A percentile compares a stretch with the other conserved stretches of the same genome.
Evolutionary conservation across 148 eudicot species (phyloP).

Genomic region (Vaccinium myrtillus): DNA sequence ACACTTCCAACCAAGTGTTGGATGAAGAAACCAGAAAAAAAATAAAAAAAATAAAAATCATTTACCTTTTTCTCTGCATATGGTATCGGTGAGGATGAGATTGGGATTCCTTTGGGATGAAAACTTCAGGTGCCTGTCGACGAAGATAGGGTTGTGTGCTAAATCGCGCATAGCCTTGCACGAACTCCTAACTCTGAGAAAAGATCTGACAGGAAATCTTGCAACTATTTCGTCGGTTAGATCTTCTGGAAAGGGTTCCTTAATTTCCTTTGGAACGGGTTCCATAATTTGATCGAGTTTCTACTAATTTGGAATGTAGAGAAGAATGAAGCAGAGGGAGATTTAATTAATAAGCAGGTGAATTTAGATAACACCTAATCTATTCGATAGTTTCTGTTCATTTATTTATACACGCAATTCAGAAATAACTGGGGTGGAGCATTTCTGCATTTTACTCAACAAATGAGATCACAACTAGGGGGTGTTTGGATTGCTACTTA

Average conservation of each 20-base stretch:
- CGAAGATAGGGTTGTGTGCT: not conserved
- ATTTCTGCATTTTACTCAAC: too few species aligned
- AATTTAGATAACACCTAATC: too few species aligned
- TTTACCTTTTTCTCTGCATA: not conserved
- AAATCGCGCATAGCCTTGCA: not conserved
- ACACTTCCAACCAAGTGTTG: too few species aligned
- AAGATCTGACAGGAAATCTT: not conserved
- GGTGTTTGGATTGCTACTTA: too few species aligned
- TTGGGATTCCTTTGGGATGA: constrained; percentile 2
- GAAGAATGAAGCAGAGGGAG: not conserved
- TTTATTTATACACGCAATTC: too few species aligned
- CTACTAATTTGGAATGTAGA: not conserved
- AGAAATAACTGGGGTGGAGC: too few species aligned
- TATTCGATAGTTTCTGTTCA: too few species aligned
- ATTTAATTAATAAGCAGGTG: not conserved
- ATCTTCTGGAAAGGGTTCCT: not conserved
- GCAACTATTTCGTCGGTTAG: not conserved
- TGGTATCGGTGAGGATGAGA: not conserved
- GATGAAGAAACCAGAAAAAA: too few species aligned
- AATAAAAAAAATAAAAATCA: too few species aligned
- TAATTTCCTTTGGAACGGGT: not conserved
- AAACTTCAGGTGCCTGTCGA: not conserved
- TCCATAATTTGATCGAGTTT: too few species aligned
- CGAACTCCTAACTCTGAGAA: not conserved
- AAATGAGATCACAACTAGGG: too few species aligned